Conservation (phyloP, 139 green algal genomes). For the Chlamydomonas sp. region DNA sequence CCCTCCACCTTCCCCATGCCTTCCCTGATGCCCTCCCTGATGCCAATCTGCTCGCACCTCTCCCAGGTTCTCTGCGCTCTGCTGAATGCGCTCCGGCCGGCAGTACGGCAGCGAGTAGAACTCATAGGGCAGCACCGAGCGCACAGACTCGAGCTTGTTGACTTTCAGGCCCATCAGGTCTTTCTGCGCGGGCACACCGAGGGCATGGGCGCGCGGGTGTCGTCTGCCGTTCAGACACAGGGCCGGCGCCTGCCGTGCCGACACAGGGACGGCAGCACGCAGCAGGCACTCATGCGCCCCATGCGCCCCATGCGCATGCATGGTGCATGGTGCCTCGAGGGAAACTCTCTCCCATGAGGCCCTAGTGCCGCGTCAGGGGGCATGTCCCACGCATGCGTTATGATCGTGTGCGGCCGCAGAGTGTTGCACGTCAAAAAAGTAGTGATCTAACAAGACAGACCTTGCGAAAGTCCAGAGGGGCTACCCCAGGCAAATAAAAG, state of each 20-base stretch:
- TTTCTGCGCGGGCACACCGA: constrained; percentile 42
- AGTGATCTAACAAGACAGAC: constrained; percentile 10
- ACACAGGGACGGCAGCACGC: background rate
- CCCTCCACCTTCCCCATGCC: too few relatives aligned
- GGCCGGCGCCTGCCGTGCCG: background rate
- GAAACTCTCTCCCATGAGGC: background rate
- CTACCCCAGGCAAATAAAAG: constrained; percentile 93
- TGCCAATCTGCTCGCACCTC: too few relatives aligned
- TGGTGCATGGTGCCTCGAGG: background rate
- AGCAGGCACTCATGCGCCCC: background rate
- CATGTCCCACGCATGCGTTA: background rate
- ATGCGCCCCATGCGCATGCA: too few relatives aligned
- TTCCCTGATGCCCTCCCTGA: too few relatives aligned
- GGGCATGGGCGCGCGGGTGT: background rate
- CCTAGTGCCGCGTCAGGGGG: background rate
- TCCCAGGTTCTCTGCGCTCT: constrained; percentile 88
- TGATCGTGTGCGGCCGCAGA: background rate
- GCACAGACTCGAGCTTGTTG: constrained; percentile 91
- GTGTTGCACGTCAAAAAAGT: background rate
- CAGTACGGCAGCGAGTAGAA: constrained; percentile 98
- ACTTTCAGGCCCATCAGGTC: constrained; percentile 84
- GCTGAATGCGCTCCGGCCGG: constrained; percentile 77
- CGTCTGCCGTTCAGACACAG: background rate
- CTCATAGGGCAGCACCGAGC: constrained; percentile 89
- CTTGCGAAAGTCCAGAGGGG: constrained; percentile 77